Conservation (phyloP, 805 yeast genomes). For the Zygosaccharomyces bisporus region DNA sequence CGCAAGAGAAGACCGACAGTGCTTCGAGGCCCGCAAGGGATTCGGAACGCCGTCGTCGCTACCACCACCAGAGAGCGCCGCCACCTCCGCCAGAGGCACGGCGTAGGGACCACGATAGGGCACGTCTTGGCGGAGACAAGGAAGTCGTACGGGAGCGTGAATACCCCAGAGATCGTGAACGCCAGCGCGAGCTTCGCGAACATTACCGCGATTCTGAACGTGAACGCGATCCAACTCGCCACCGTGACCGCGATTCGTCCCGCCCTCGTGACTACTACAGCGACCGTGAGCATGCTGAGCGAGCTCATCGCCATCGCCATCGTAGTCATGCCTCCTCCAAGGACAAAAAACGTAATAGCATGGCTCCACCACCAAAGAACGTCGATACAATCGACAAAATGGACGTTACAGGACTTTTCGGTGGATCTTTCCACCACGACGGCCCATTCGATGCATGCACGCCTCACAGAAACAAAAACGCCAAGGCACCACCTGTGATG, state of each 20-base stretch:
- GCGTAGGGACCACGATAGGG: constrained; percentile 15
- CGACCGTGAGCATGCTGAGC: constrained; percentile 17
- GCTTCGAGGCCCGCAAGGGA: constrained; percentile 5
- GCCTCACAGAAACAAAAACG: constrained; percentile 85
- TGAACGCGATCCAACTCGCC: constrained; percentile 11
- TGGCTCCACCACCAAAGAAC: constrained; percentile 56
- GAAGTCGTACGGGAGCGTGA: constrained; percentile 7
- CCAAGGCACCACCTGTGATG: constrained; percentile 79
- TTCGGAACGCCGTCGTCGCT: constrained; percentile 17
- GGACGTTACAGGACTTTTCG: constrained; percentile 93
- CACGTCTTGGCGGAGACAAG: background rate
- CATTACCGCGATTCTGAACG: constrained; percentile 21
- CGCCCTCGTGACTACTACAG: constrained; percentile 1
- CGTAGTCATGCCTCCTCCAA: constrained; percentile 31
- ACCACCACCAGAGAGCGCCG: constrained; percentile 16
- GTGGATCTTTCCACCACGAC: constrained; percentile 95
- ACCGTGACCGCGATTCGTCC: constrained; percentile 18
- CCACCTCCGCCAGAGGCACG: constrained; percentile 11
- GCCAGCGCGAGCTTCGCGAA: constrained; percentile 16
- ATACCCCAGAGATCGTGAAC: constrained; percentile 3
- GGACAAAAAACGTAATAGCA: constrained; percentile 34
- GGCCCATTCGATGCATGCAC: constrained; percentile 99
- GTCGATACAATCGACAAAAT: constrained; percentile 92
- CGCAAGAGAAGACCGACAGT: constrained; percentile 48
- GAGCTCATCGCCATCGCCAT: constrained; percentile 31